A percentile compares a stretch with the other conserved stretches of the same genome.
phyloP scores from a whole-genome alignment of 495 filamentous ascomycete genomes.

The Penicillium subrubescens region DNA sequence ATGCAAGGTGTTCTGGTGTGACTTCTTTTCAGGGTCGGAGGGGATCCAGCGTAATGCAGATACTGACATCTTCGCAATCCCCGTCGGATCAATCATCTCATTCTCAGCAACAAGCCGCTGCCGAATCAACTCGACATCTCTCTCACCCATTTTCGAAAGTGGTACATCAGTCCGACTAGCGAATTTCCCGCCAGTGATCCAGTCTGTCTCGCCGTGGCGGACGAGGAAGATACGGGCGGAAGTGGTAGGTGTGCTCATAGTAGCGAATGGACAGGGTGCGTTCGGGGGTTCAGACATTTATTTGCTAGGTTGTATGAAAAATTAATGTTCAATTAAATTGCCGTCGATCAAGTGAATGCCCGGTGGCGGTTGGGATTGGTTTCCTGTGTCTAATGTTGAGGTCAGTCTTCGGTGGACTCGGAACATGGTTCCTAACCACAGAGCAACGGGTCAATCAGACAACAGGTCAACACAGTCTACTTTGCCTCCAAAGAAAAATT shows the following conservation, averaged over 20 bases:
- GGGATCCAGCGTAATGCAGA: background rate
- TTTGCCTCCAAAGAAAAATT: background rate
- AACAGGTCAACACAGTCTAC: background rate
- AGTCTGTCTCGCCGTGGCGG: conserved; percentile 37
- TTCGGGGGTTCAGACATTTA: background rate
- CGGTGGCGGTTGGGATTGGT: background rate
- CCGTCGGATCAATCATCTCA: background rate
- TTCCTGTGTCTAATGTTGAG: background rate
- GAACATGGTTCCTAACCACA: background rate
- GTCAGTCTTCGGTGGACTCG: background rate
- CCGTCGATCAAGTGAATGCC: too few relatives aligned
- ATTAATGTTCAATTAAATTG: too few relatives aligned
- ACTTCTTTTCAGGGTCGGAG: background rate
- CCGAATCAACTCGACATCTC: background rate
- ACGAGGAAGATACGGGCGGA: conserved; percentile 34
- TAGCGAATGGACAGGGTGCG: background rate
- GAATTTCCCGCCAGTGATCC: conserved; percentile 23
- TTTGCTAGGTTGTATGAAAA: too few relatives aligned
- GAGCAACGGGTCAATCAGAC: background rate
- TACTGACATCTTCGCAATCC: conserved; percentile 1
- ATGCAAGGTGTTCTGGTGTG: too few relatives aligned
- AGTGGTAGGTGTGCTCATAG: conserved; percentile 11
- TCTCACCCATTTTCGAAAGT: conserved; percentile 4
- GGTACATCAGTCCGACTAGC: conserved; percentile 12
- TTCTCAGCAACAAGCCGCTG: background rate